Percentiles rank a stretch among this genome's conserved stretches.
Evolutionary conservation across 2,329 filamentous ascomycete genomes (phyloP).

Genomic region (Diaporthe amygdali): DNA sequence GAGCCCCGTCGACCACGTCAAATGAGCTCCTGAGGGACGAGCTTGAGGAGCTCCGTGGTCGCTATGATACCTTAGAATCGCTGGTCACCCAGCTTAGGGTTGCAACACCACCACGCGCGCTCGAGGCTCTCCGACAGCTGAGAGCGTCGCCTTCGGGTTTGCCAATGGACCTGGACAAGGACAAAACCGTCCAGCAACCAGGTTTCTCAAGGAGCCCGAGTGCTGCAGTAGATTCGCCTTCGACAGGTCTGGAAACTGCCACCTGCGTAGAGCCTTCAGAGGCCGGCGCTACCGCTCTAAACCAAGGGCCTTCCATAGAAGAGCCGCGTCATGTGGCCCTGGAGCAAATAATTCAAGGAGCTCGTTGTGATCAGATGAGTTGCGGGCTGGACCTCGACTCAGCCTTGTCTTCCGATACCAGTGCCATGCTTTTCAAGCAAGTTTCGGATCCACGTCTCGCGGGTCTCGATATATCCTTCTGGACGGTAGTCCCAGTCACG

Average conservation of each 20-base stretch:
- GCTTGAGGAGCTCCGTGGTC: not conserved
- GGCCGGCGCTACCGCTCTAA: not conserved
- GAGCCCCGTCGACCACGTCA: not conserved
- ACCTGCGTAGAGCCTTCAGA: not conserved
- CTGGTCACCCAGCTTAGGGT: not conserved
- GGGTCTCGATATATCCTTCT: not conserved
- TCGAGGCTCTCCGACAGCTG: not conserved
- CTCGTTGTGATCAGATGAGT: not conserved
- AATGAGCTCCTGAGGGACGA: not conserved
- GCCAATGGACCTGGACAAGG: not conserved
- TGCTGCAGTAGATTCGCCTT: not conserved
- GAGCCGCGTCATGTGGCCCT: not conserved
- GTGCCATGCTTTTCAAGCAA: too few relatives aligned
- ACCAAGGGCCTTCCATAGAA: too few relatives aligned
- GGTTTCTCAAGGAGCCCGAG: not conserved
- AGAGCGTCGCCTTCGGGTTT: not conserved
- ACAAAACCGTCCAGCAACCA: not conserved
- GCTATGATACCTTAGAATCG: not conserved
- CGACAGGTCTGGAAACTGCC: not conserved
- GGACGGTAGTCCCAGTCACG: not conserved
- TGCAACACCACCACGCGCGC: not conserved
- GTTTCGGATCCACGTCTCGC: not conserved
- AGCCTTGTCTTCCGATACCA: not conserved
- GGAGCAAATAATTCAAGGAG: not conserved
- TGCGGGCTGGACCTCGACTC: not conserved